A percentile compares a stretch with the other conserved stretches of the same genome.
phyloP scores from a whole-genome alignment of 2,329 filamentous ascomycete species.

The Phaeoacremonium minimum region DNA sequence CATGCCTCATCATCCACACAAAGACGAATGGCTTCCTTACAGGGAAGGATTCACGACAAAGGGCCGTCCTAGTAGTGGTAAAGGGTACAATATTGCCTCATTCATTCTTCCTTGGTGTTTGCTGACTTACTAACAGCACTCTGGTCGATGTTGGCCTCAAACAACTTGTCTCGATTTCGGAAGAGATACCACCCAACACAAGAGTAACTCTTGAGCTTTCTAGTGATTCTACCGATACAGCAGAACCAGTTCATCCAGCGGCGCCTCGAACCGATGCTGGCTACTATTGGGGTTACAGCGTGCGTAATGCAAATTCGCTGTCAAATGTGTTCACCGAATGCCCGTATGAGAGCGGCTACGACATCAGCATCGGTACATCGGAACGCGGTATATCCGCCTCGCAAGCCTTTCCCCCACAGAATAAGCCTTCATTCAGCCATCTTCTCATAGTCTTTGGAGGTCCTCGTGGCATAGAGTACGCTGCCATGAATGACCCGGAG shows the following conservation, averaged over 20 bases:
- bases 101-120: too few species aligned
- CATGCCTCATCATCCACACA: slow-evolving; percentile 78
- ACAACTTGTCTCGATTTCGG: slow-evolving; percentile 50
- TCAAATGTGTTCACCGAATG: slow-evolving; percentile 75
- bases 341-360: slow-evolving; percentile 72
- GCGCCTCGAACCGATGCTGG: slow-evolving; percentile 69
- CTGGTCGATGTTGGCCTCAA: slow-evolving; percentile 55
- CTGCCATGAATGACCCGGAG: slow-evolving; percentile 57
- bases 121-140: too few species aligned
- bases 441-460: slow-evolving; percentile 77
- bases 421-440: slow-evolving; percentile 57
- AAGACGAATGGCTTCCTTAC: slow-evolving; percentile 74
- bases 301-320: slow-evolving; percentile 62
- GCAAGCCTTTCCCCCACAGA: slow-evolving; percentile 38
- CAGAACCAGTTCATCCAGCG: slow-evolving; percentile 62
- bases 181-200: slow-evolving; percentile 63
- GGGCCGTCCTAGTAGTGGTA: slow-evolving; percentile 32
- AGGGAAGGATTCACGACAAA: slow-evolving; percentile 69
- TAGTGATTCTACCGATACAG: slow-evolving; percentile 35
- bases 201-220: slow-evolving; percentile 70
- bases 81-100: too few species aligned
- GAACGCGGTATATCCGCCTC: slow-evolving; percentile 61
- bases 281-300: slow-evolving; percentile 82
- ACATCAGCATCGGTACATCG: slow-evolving; percentile 77
- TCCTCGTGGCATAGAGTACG: slow-evolving; percentile 73